Base-by-base conservation (phyloP, 805 yeast species). In the Cyberlindnera galapagoensis region DNA sequence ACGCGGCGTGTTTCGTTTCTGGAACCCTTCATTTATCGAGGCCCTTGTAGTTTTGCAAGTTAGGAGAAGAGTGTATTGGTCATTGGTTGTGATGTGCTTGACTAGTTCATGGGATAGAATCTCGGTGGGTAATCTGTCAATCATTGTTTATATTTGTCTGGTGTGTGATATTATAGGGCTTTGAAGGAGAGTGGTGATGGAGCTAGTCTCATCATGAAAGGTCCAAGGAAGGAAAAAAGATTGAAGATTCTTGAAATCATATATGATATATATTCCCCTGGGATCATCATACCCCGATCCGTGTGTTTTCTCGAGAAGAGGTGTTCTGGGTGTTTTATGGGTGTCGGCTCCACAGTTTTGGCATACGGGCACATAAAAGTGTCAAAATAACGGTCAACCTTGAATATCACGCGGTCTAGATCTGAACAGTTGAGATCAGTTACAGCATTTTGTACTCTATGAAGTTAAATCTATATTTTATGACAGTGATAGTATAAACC, bases 41-140 rank as follows among this genome's bases (percentile, higher is more conserved):
- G 20, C 21, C 26, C 42, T 39, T 10, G 43, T 30, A 4, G 43
- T 26, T 9, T 35, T 39, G 33, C 52, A 47, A 3, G 51, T 44
- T 3, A 46, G 33, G 40, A 42, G 43, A 11, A 47, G 30, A 6
- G 38, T 28, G 28, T 36, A 46, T 18, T 44, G 47, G 18, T 43
- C 51, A 11, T 43, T 29, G 27, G 31, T 30, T 12, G 40, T 39
- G 25, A 42, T 31, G 31, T 31, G 36, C 5, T 36, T 39, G 16
- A 40, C 29, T 10, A 47, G 31, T 21, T 44, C 49, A 17, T 37
- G 34, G 3, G 42, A 35, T 13, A 47, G 24, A 15, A 47, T 30
- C 32, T 47, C 52, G 3, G 38, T 38, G 18, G 52, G 52, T 1
- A 47, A 36, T 29, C 31, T 46, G 30, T 46, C 49, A 1, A 47